Evolutionary conservation across 106 monocot species (phyloP), one percentile per base, ranked within the genome.

Genomic region (Amphibolis antarctica): DNA sequence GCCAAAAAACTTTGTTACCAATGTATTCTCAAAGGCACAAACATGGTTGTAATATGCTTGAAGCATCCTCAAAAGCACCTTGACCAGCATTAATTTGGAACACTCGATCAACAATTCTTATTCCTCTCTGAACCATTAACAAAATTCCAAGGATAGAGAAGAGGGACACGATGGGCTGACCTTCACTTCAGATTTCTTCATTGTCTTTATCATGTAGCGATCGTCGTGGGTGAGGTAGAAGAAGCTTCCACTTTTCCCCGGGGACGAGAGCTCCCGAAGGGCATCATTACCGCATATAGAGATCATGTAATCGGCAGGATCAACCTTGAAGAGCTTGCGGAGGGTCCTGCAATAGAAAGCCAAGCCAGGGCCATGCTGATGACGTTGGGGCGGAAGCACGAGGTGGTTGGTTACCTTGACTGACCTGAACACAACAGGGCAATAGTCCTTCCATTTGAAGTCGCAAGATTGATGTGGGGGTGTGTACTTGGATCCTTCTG

Each of bases 371-470:
- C n/a, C n/a, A n/a, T n/a, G n/a, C n/a, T n/a, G n/a, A n/a, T n/a
- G n/a, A n/a, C n/a, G n/a, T n/a, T n/a, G n/a, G n/a, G n/a, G n/a
- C n/a, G n/a, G n/a, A n/a, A n/a, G n/a, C n/a, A n/a, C n/a, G n/a
- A n/a, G n/a, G n/a, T n/a, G n/a, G n/a, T n/a, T n/a, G n/a, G n/a
- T n/a, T n/a, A n/a, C n/a, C n/a, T 14, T 0, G 3, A 14, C n/a
- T 17, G n/a, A 49, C 92, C 92, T 84, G 69, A 92, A 92, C 26
- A 92, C 92, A 77, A 80, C 66, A 1, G 92, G 87, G 60, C 87
- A 92, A 54, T 92, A 92, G 59, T 92, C 92, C 74, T 92, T 92
- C 92, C 92, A 92, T 51, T 82, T 66, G 55, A 92, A 92, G 70
- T 92, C 92, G 0, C 52, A 70, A 0, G 87, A 77, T 31, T 75